A percentile compares a stretch with the other conserved stretches of the same genome.
Evolutionary conservation across 208 protist species (phyloP).

Genomic region (Acanthamoeba culbertsoni): DNA sequence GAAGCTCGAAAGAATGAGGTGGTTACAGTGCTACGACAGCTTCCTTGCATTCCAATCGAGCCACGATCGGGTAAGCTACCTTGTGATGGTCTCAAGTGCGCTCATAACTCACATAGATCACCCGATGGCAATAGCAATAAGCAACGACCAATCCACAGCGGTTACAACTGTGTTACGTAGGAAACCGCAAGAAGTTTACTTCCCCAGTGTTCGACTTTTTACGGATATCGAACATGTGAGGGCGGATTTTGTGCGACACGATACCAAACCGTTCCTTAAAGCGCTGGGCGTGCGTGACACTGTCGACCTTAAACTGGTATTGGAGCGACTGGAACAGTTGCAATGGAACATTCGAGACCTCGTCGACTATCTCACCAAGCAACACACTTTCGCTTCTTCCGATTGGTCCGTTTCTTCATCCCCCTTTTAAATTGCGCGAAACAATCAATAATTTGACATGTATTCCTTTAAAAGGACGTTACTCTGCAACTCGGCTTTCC

Average conservation of each 20-base stretch:
- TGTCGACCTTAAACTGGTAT: not conserved
- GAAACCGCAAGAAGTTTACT: not conserved
- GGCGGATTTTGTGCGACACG: not conserved
- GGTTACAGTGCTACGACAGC: not conserved
- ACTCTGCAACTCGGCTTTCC: not conserved
- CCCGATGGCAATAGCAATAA: not conserved
- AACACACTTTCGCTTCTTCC: not conserved
- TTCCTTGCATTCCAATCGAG: not conserved
- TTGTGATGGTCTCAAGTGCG: not conserved
- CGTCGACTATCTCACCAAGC: not conserved
- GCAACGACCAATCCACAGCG: not conserved
- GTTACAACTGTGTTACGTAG: not conserved
- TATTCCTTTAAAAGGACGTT: not conserved
- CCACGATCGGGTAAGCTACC: not conserved
- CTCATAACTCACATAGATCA: not conserved
- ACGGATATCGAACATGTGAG: not conserved
- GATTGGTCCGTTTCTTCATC: too few relatives aligned
- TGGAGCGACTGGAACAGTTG: not conserved
- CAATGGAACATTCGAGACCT: not conserved
- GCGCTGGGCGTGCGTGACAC: constrained; percentile 11
- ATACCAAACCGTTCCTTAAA: not conserved
- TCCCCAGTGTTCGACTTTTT: not conserved
- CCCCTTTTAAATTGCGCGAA: too few relatives aligned
- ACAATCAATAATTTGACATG: not conserved
- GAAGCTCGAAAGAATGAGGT: not conserved